Evolutionary conservation across 2,329 filamentous ascomycete genomes (phyloP).

Genomic region (Canariomyces notabilis): DNA sequence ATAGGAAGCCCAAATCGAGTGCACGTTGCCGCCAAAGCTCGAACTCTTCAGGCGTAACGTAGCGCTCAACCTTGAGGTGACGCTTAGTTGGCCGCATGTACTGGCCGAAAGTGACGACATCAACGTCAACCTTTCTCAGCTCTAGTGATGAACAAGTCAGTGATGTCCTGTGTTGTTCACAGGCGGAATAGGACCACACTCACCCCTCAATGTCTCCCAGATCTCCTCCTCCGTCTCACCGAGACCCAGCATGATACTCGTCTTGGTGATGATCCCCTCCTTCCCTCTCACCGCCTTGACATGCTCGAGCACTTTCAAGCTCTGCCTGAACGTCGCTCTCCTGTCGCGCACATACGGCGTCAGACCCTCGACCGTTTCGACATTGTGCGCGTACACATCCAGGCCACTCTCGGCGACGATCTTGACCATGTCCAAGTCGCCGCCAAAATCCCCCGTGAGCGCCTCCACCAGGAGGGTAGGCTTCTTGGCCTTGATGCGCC

Average conservation of each 20-base stretch:
- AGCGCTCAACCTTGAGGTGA: constrained; percentile 94
- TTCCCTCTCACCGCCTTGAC: constrained; percentile 69
- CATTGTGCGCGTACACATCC: constrained; percentile 95
- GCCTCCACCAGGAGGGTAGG: constrained; percentile 75
- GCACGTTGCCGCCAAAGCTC: constrained; percentile 87
- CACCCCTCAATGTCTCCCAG: constrained; percentile 68
- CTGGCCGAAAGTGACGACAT: constrained; percentile 98
- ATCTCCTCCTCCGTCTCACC: constrained; percentile 89
- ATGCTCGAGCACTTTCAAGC: constrained; percentile 69
- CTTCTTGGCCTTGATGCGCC: constrained; percentile 83
- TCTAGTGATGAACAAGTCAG: constrained; percentile 44
- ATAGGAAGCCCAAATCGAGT: constrained; percentile 92
- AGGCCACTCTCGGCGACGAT: constrained; percentile 81
- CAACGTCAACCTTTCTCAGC: constrained; percentile 73
- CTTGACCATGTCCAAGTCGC: constrained; percentile 80
- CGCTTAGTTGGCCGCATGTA: constrained; percentile 99
- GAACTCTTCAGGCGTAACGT: constrained; percentile 86
- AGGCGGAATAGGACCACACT: constrained; percentile 21
- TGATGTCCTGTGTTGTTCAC: not conserved
- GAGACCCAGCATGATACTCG: constrained; percentile 91
- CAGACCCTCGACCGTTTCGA: constrained; percentile 88
- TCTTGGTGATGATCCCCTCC: constrained; percentile 89
- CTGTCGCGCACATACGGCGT: constrained; percentile 88
- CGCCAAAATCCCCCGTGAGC: constrained; percentile 80
- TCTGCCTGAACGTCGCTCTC: constrained; percentile 83